Conservation (phyloP, 192 early-diverging fungal genomes). For the Linnemannia zychae region DNA sequence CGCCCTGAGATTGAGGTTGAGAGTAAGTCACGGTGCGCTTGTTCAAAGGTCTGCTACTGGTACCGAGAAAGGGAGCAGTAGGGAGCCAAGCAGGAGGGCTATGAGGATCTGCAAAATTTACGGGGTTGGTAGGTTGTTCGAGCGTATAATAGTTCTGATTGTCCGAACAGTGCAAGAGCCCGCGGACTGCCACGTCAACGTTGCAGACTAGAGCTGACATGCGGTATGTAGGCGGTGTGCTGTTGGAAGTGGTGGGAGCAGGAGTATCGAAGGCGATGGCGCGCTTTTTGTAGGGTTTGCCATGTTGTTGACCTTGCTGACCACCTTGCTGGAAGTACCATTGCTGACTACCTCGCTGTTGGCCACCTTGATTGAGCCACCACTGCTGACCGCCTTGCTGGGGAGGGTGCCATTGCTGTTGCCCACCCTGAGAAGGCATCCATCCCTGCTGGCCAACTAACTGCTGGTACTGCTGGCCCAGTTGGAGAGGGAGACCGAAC, state of each 20-base stretch:
- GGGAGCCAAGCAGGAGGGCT: neutral
- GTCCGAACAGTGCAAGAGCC: neutral
- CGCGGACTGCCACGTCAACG: neutral
- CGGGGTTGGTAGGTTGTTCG: neutral
- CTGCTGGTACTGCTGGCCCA: neutral
- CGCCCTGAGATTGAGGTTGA: too few species aligned
- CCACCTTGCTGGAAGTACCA: neutral
- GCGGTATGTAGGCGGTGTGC: neutral
- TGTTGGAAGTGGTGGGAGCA: neutral
- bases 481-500: too few species aligned
- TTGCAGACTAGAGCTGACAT: neutral
- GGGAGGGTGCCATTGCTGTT: neutral
- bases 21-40: neutral
- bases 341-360: neutral
- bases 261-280: neutral
- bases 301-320: neutral
- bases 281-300: slow-evolving; percentile 1
- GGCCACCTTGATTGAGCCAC: neutral
- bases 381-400: neutral
- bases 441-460: neutral
- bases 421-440: neutral
- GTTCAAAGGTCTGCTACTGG: too few species aligned
- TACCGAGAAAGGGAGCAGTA: neutral
- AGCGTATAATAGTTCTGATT: neutral
- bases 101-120: neutral